A percentile compares a stretch with the other conserved stretches of the same genome.
These are phyloP conservation scores for Rhodotorula sp. DNA, from an alignment of 1,284 basidiomycete species.

Conservation along the genomic window DNA sequence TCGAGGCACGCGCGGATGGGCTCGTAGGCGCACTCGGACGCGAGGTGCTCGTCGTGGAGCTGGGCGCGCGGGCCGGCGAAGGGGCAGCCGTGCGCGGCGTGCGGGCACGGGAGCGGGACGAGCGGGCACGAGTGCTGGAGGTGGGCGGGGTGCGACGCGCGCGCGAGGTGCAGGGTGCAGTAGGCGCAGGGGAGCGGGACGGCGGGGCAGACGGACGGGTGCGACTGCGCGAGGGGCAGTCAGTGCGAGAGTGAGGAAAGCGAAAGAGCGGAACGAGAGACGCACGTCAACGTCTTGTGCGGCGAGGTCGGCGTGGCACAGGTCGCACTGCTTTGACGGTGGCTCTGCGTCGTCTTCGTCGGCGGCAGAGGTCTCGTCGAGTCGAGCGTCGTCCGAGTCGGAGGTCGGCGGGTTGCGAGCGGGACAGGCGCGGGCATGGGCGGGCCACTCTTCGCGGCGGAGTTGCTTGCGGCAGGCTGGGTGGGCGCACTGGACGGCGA, in stretches of 20 bases:
- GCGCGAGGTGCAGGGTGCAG: conserved; percentile 19
- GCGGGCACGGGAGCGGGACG: conserved; percentile 28
- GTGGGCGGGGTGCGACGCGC: conserved; percentile 21
- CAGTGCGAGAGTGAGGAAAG: background rate
- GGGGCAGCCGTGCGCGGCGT: conserved; percentile 25
- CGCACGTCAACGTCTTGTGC: background rate
- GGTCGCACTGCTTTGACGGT: background rate
- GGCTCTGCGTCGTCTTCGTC: background rate
- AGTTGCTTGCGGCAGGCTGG: background rate
- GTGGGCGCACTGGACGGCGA: conserved; percentile 20
- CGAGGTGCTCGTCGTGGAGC: conserved; percentile 24
- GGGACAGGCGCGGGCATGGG: background rate
- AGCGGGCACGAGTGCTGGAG: conserved; percentile 17
- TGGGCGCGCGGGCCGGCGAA: conserved; percentile 16
- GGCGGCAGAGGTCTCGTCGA: background rate
- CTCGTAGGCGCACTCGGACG: conserved; percentile 34
- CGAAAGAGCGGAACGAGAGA: background rate
- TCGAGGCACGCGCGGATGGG: conserved; percentile 25
- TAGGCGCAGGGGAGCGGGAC: conserved; percentile 10
- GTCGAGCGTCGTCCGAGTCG: background rate
- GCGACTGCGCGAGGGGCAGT: background rate
- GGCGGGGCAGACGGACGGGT: conserved; percentile 1
- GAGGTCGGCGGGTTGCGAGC: background rate
- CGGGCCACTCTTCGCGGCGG: background rate
- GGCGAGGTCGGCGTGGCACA: background rate